Evolutionary conservation across 163 green algal genomes (phyloP).

Genomic region (Scenedesmus sp.): DNA sequence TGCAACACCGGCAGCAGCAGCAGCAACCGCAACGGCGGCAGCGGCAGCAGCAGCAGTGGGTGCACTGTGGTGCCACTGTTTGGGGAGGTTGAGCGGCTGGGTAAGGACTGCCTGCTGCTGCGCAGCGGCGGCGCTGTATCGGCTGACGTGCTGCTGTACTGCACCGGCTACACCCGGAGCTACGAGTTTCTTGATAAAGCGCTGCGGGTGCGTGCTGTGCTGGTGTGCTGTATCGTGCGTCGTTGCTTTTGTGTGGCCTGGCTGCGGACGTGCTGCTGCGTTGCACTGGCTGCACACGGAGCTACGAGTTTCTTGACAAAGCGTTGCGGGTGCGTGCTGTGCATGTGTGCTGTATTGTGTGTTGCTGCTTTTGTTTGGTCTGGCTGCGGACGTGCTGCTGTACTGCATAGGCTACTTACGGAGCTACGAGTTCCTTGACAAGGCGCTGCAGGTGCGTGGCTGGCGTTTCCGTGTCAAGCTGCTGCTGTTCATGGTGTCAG

Average conservation of each 20-base stretch:
- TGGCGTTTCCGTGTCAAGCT: not conserved
- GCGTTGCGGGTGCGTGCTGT: not conserved
- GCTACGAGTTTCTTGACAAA: no score
- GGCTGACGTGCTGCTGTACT: conserved; percentile 51
- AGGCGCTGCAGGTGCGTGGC: not conserved
- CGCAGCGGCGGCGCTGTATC: conserved; percentile 34
- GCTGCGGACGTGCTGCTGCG: conserved; percentile 3
- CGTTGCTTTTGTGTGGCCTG: not conserved
- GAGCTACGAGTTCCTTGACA: no score
- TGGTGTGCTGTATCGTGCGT: not conserved
- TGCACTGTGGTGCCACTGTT: not conserved
- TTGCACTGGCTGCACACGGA: no score
- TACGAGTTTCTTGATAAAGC: conserved; percentile 54
- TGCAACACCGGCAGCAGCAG: not conserved
- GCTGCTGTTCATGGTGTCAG: not conserved
- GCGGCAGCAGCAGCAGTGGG: not conserved
- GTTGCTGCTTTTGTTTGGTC: not conserved
- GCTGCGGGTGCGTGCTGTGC: not conserved
- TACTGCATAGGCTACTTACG: no score
- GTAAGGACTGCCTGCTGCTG: conserved; percentile 40
- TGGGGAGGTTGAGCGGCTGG: conserved; percentile 18
- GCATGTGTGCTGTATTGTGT: not conserved
- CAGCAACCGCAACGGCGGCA: conserved; percentile 22
- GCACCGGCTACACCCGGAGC: conserved; percentile 49
- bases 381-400: not conserved